Evolutionary conservation across 2,329 filamentous ascomycete genomes (phyloP), one percentile per base, ranked within the genome.

Genomic region (Cladosporium colombiae): DNA sequence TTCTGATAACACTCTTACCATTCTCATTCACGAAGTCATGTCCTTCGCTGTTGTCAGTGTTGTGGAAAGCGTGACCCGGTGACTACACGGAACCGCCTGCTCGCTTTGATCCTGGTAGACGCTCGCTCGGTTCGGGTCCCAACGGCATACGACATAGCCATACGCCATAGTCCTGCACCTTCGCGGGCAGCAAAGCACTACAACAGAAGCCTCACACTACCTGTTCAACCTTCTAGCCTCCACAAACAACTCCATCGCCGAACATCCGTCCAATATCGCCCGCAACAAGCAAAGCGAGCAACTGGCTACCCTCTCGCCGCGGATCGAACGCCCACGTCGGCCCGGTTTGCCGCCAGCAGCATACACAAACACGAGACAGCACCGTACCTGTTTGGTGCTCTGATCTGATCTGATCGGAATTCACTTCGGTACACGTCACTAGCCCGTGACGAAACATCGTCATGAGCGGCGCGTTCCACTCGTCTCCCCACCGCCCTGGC

Each of bases 391-490:
- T 2, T 33, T 57, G 33, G 55, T 40, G n/a, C 52, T 40, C 49
- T 16, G 23, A 53, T 33, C 23, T 29, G 29, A 55, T 55, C 52
- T 33, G 52, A 21, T 40, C 33, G 14, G 31, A 31, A 7, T 11
- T 13, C 21, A 23, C 13, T 23, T 11, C 29, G 31, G 31, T 33
- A 50, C 23, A 62, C 46, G 46, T 53, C 59, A 53, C 46, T 33
- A 13, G 37, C 14, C 29, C n/a, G 18, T 18, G 18, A 55, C 27
- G 29, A 53, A 55, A 27, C 60, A 62, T 33, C 33, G 46, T 49
- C n/a, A 55, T 63, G 61, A 56, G 60, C 60, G 60, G 60, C 60
- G 29, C 60, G 18, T 37, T 62, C 59, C 44, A 55, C 49, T 62
- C 60, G n/a, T 62, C 46, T n/a, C 60, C 60, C 33, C 49, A 50